Evolutionary conservation across 495 filamentous ascomycete species (phyloP).

Genomic region (Aspergillus baeticus): DNA sequence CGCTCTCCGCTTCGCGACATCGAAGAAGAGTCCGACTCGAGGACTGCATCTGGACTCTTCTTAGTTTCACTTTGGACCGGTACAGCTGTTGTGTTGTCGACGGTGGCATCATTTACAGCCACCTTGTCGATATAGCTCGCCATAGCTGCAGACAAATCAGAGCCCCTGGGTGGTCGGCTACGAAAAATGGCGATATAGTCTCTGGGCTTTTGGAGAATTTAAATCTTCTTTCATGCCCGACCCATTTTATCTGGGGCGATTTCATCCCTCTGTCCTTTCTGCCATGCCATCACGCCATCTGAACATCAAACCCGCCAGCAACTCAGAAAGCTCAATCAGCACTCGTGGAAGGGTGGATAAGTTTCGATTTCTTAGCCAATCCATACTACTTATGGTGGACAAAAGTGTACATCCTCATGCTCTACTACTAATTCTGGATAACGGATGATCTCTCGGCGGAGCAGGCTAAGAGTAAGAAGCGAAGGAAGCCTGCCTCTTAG

Average conservation of each 20-base stretch:
- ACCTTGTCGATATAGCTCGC: slow-evolving; percentile 13
- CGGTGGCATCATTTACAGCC: slow-evolving; percentile 16
- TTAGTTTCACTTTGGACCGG: slow-evolving; percentile 12
- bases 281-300: slow-evolving; percentile 18
- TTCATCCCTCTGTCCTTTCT: neutral
- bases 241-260: neutral
- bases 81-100: neutral
- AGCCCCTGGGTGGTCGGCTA: neutral
- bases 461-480: neutral
- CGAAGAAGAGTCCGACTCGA: slow-evolving; percentile 28
- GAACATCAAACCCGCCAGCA: neutral
- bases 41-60: slow-evolving; percentile 3
- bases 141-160: neutral
- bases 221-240: slow-evolving; percentile 1
- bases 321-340: neutral
- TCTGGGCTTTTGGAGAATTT: neutral
- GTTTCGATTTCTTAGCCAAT: slow-evolving; percentile 12
- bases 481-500: neutral
- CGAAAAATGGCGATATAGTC: neutral
- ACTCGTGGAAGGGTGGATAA: neutral
- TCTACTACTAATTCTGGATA: neutral
- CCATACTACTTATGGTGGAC: neutral
- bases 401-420: neutral
- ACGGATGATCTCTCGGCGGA: neutral
- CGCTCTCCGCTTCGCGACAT: slow-evolving; percentile 14